Percentiles rank a stretch among this genome's conserved stretches.
These are phyloP conservation scores for Vigna angularis DNA, from an alignment of 306 rosid species.

Conservation along the genomic window DNA sequence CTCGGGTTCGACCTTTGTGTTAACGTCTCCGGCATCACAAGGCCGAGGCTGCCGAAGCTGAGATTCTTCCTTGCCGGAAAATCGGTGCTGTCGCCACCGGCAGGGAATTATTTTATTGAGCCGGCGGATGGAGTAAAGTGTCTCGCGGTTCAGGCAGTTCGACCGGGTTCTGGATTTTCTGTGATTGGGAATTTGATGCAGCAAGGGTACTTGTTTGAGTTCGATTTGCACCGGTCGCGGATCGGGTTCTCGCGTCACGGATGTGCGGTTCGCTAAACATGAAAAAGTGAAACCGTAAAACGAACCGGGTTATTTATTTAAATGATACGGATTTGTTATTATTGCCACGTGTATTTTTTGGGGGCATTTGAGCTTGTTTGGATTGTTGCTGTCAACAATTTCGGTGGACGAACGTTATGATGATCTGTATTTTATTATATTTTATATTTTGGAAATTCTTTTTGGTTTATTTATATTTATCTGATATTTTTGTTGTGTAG, in stretches of 20 bases:
- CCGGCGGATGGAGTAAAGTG: conserved; percentile 62
- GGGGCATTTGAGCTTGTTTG: conserved; percentile 10
- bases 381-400: neutral
- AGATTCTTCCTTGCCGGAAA: conserved; percentile 56
- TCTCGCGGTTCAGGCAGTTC: conserved; percentile 70
- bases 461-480: neutral
- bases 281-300: conserved; percentile 14
- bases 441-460: neutral
- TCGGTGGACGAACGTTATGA: neutral
- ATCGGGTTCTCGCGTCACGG: conserved; percentile 86
- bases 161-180: conserved; percentile 59
- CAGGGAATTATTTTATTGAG: conserved; percentile 67
- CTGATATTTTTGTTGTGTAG: neutral
- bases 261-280: conserved; percentile 59
- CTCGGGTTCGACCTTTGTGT: conserved; percentile 74
- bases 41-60: conserved; percentile 58
- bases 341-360: neutral
- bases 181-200: conserved; percentile 89
- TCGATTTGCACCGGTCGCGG: conserved; percentile 64
- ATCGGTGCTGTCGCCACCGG: conserved; percentile 65
- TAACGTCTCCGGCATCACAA: conserved; percentile 53
- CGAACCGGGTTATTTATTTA: neutral
- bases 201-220: conserved; percentile 81
- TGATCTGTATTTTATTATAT: neutral
- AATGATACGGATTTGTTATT: conserved; percentile 19